A percentile compares a stretch with the other conserved stretches of the same genome.
These are phyloP conservation scores for Solanum hybrid DNA, from an alignment of 305 asterid genomes.

Conservation along the genomic window DNA sequence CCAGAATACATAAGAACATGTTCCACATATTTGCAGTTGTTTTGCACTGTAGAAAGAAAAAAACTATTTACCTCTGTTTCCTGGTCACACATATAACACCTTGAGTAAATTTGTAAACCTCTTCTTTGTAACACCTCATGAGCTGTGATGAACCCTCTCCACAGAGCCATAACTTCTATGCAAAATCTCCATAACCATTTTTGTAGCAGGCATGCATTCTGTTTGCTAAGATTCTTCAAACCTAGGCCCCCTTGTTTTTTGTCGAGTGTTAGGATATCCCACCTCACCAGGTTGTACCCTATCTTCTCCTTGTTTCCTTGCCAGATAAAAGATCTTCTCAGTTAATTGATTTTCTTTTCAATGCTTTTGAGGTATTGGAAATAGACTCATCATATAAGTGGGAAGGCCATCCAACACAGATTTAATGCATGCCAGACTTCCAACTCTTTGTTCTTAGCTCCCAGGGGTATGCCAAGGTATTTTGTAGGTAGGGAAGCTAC, in stretches of 20 bases:
- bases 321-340: neutral
- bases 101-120: neutral
- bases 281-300: neutral
- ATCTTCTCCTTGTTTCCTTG: neutral
- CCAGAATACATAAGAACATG: neutral
- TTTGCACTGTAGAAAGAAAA: neutral
- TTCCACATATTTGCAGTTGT: neutral
- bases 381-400: neutral
- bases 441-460: neutral
- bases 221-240: neutral
- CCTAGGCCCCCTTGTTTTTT: neutral
- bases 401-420: neutral
- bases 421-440: neutral
- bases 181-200: neutral
- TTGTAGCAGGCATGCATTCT: neutral
- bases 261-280: neutral
- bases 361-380: neutral
- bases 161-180: neutral
- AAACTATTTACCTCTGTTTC: neutral
- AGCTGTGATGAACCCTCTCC: neutral
- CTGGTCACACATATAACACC: neutral
- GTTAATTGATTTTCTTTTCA: neutral
- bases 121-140: neutral
- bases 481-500: neutral
- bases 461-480: neutral